A percentile compares a stretch with the other conserved stretches of the same genome.
Conservation (phyloP, 1,139 yeast genomes). For the Yamadazyma triangularis region DNA sequence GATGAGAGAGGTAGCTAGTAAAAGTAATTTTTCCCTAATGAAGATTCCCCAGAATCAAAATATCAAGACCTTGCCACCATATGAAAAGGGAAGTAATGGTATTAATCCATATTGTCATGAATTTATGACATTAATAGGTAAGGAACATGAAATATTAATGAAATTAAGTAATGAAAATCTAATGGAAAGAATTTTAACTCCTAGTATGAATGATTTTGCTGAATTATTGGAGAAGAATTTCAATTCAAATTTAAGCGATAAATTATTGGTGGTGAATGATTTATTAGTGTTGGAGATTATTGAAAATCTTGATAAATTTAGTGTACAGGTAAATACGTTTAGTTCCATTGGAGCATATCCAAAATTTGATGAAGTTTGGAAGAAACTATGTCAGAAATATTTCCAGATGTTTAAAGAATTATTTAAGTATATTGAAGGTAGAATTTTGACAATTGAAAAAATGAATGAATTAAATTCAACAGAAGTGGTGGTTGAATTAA, state of each 20-base stretch:
- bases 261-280: conserved; percentile 20
- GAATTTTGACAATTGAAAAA: conserved; percentile 39
- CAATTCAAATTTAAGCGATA: conserved; percentile 11
- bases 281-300: conserved; percentile 44
- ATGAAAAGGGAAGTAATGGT: conserved; percentile 63
- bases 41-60: conserved; percentile 24
- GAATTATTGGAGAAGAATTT: conserved; percentile 13
- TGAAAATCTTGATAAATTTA: conserved; percentile 15
- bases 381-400: conserved; percentile 5
- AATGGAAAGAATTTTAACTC: conserved; percentile 19
- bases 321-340: conserved; percentile 6
- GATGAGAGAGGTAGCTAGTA: conserved; percentile 24
- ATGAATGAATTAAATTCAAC: conserved; percentile 63
- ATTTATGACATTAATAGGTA: conserved; percentile 43
- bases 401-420: conserved; percentile 52
- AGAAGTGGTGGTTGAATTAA: conserved; percentile 62
- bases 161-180: conserved; percentile 12
- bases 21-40: conserved; percentile 4
- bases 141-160: conserved; percentile 39
- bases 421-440: conserved; percentile 49
- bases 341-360: conserved; percentile 11
- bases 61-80: conserved; percentile 36
- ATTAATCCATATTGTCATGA: conserved; percentile 53
- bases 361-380: not conserved
- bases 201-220: conserved; percentile 20